These are phyloP conservation scores for Pseudogymnoascus sp. DNA, from an alignment of 2,329 filamentous ascomycete species.

Conservation along the genomic window DNA sequence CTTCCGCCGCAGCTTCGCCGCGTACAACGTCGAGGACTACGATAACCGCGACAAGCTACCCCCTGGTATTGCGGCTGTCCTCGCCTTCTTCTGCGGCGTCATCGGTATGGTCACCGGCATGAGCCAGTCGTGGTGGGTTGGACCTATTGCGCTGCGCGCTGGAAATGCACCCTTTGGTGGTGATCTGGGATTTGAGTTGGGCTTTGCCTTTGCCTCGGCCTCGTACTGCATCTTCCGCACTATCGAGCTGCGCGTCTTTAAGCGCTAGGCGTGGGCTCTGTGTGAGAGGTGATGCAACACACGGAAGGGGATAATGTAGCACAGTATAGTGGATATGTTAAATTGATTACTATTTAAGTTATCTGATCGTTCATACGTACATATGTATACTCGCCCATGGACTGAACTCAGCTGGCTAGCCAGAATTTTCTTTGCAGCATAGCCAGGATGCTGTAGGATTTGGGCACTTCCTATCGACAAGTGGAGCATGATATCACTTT, in stretches of 20 bases:
- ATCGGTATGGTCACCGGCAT: conserved; percentile 61
- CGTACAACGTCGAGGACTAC: conserved; percentile 52
- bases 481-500: neutral
- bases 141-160: conserved; percentile 55
- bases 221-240: conserved; percentile 39
- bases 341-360: neutral
- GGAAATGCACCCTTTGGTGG: conserved; percentile 38
- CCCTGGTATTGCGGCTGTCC: conserved; percentile 51
- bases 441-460: no score
- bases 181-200: conserved; percentile 51
- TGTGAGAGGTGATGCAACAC: no score
- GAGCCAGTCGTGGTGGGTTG: conserved; percentile 60
- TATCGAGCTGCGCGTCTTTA: conserved; percentile 26
- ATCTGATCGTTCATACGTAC: neutral
- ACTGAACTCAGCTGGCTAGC: no score
- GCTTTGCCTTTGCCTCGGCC: conserved; percentile 48
- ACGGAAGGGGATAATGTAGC: neutral
- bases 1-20: conserved; percentile 52
- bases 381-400: no score
- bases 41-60: conserved; percentile 49
- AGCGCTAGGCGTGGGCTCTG: neutral
- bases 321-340: neutral
- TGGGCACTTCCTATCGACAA: no score
- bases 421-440: no score
- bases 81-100: conserved; percentile 55